phyloP scores from a whole-genome alignment of 768 basidiomycete genomes.

The Podaxis sp. region DNA sequence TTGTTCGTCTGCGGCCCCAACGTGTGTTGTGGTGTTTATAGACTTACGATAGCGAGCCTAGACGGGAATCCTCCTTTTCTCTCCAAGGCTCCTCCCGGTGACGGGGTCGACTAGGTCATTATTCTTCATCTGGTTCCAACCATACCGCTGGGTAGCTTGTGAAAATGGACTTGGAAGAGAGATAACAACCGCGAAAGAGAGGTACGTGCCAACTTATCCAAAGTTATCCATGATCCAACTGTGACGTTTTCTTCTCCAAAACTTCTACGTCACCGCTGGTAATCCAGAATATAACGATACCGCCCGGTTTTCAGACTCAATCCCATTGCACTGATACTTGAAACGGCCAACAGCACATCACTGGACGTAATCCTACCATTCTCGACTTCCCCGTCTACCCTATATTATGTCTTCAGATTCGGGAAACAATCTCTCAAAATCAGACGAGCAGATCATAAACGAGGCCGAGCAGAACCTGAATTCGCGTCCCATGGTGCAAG shows the following conservation, averaged over 20 bases:
- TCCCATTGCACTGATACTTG: background rate
- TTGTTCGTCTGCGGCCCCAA: background rate
- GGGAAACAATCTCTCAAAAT: constrained; percentile 20
- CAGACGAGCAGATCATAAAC: constrained; percentile 13
- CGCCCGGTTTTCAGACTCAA: background rate
- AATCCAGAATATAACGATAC: background rate
- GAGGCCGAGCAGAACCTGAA: background rate
- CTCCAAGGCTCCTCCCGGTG: background rate
- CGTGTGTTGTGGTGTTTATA: background rate
- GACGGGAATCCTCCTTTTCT: background rate
- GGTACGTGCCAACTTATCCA: background rate
- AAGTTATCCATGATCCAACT: background rate
- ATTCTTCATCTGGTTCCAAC: background rate
- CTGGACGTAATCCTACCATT: background rate
- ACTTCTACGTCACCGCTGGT: background rate
- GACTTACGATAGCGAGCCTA: background rate
- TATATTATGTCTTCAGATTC: background rate
- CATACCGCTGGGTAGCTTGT: background rate
- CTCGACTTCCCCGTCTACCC: constrained; percentile 24
- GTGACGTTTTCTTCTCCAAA: background rate
- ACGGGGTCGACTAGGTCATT: background rate
- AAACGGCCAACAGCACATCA: background rate
- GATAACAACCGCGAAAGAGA: background rate
- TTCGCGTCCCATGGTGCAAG: background rate
- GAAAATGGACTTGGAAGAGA: background rate